phyloP scores from a whole-genome alignment of 2,329 filamentous ascomycete genomes.

The Dactylellina leptospora region DNA sequence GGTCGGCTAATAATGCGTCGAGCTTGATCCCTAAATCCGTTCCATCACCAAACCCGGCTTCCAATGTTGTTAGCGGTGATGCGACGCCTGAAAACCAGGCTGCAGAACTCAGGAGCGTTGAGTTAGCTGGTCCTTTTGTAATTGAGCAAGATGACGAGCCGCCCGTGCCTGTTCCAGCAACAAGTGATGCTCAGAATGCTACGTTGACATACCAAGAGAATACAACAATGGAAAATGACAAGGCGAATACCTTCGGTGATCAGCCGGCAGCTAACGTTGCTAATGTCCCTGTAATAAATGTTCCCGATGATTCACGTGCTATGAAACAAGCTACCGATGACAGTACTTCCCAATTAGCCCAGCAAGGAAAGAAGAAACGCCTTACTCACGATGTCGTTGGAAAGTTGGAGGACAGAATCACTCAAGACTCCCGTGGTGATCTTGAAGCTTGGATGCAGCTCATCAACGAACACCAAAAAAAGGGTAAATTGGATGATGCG shows the following conservation, averaged over 20 bases:
- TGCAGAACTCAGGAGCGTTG: conserved; percentile 40
- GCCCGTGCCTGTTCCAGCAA: conserved; percentile 29
- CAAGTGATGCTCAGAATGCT: conserved; percentile 44
- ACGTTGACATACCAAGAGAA: conserved; percentile 51
- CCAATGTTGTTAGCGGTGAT: conserved; percentile 45
- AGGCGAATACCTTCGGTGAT: conserved; percentile 24
- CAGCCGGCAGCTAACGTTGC: conserved; percentile 31
- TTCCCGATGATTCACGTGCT: conserved; percentile 44
- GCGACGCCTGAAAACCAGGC: conserved; percentile 32
- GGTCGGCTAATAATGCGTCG: no score
- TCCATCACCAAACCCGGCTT: conserved; percentile 18
- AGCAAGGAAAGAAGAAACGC: conserved; percentile 63
- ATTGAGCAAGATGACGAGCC: conserved; percentile 53
- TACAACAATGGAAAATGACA: conserved; percentile 49
- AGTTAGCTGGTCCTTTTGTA: conserved; percentile 53
- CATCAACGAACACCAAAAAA: conserved; percentile 83
- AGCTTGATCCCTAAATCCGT: no score
- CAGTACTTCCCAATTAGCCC: conserved; percentile 25
- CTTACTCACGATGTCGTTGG: conserved; percentile 77
- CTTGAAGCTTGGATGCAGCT: conserved; percentile 89
- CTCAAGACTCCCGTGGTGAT: conserved; percentile 90
- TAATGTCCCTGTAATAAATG: conserved; percentile 50
- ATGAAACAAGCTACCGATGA: conserved; percentile 33
- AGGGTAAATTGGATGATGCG: conserved; percentile 81
- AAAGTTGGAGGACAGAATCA: conserved; percentile 87